Evolutionary conservation across 2,329 filamentous ascomycete species (phyloP).

Genomic region (Claviceps monticola): DNA sequence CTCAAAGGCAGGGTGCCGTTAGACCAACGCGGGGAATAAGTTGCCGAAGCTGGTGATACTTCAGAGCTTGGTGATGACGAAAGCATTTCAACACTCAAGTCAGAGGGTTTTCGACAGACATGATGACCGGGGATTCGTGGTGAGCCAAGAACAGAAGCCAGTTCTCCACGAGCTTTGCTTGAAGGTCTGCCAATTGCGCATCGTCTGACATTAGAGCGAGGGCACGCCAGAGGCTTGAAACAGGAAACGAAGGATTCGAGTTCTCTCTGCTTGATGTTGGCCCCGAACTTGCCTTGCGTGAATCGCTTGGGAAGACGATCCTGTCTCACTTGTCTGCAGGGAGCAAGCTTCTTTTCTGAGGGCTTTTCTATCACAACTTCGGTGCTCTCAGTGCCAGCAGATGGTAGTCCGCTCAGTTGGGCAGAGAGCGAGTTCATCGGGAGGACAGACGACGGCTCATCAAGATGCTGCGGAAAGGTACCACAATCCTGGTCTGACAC

Average conservation of each 20-base stretch:
- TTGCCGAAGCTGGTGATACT: background rate
- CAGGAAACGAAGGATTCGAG: background rate
- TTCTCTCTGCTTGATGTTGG: background rate
- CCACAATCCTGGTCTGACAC: slow-evolving; percentile 3
- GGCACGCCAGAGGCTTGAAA: slow-evolving; percentile 2
- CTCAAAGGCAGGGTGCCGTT: slow-evolving; percentile 1
- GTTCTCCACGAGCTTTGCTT: background rate
- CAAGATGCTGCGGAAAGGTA: slow-evolving; percentile 2
- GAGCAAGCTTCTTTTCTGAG: background rate
- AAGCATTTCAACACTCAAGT: background rate
- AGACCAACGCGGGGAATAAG: background rate
- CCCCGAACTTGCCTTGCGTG: background rate
- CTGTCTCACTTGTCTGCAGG: background rate
- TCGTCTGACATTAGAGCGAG: background rate
- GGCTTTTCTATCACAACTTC: background rate
- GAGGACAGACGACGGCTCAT: background rate
- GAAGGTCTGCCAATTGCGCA: background rate
- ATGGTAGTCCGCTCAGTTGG: background rate
- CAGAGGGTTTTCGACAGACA: background rate
- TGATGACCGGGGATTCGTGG: background rate
- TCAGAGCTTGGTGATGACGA: background rate
- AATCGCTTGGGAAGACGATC: background rate
- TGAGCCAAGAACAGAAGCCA: background rate
- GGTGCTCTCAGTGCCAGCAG: background rate
- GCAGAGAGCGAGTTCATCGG: background rate